Evolutionary conservation across 1,139 yeast species (phyloP).

Genomic region (Lodderomyces elongisporus): DNA sequence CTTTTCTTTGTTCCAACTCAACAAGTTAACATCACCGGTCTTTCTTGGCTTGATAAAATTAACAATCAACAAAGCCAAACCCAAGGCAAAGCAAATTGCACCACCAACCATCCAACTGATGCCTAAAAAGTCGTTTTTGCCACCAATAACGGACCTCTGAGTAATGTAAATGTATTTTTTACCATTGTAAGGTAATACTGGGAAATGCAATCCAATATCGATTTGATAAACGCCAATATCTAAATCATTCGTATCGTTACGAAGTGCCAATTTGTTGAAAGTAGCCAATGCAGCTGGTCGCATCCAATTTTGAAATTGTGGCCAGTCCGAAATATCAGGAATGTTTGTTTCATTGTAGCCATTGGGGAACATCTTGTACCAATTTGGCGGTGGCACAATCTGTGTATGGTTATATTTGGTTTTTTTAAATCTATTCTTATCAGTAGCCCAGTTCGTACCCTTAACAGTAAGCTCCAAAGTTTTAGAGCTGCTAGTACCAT

Average conservation of each 20-base stretch:
- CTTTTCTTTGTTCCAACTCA: constrained; percentile 64
- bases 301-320: constrained; percentile 96
- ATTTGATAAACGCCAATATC: constrained; percentile 67
- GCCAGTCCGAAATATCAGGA: constrained; percentile 55
- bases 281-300: constrained; percentile 85
- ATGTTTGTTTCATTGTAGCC: constrained; percentile 65
- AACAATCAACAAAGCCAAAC: constrained; percentile 52
- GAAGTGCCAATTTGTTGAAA: constrained; percentile 73
- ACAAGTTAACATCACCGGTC: constrained; percentile 65
- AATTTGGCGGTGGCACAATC: constrained; percentile 74
- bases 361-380: constrained; percentile 61
- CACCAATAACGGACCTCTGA: constrained; percentile 86
- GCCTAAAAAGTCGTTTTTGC: constrained; percentile 83
- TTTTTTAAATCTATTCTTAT: constrained; percentile 52
- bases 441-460: constrained; percentile 68
- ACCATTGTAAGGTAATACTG: constrained; percentile 79
- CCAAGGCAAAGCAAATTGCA: constrained; percentile 70
- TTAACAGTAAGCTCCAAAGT: constrained; percentile 38
- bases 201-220: constrained; percentile 78
- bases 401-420: constrained; percentile 54
- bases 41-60: constrained; percentile 66
- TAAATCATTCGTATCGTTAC: constrained; percentile 67
- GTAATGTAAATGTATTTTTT: constrained; percentile 73
- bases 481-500: constrained; percentile 39
- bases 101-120: constrained; percentile 89